Evolutionary conservation across 192 early-diverging fungal genomes (phyloP).

Genomic region (Fimicolochytrium jonesii): DNA sequence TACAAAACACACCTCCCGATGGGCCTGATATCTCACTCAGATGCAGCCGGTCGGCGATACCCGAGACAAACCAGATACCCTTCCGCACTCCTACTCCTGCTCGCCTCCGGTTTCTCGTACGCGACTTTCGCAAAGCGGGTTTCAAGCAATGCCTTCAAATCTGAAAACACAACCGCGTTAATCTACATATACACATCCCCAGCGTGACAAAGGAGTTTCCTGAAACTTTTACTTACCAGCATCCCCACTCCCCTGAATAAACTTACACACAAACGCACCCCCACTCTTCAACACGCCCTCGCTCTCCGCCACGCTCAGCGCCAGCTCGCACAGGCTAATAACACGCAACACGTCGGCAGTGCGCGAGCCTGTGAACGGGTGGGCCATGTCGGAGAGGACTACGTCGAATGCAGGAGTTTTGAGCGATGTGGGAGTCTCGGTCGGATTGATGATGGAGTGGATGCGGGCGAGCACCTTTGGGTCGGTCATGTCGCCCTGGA

Average conservation of each 20-base stretch:
- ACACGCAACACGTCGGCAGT: slow-evolving; percentile 58
- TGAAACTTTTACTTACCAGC: slow-evolving; percentile 16
- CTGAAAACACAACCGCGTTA: slow-evolving; percentile 17
- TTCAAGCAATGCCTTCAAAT: slow-evolving; percentile 35
- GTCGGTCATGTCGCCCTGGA: slow-evolving; percentile 68
- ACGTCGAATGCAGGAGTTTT: slow-evolving; percentile 24
- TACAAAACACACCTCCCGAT: too few species aligned
- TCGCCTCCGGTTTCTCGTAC: slow-evolving; percentile 68
- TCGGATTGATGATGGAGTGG: neutral
- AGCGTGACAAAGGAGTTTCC: neutral
- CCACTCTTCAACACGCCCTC: slow-evolving; percentile 43
- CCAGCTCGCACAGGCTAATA: slow-evolving; percentile 61
- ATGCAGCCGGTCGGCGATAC: slow-evolving; percentile 32
- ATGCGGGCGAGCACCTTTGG: slow-evolving; percentile 25
- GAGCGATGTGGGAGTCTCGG: neutral
- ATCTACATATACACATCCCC: neutral
- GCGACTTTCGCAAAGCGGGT: slow-evolving; percentile 50
- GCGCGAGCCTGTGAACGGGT: slow-evolving; percentile 68
- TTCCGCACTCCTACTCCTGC: slow-evolving; percentile 65
- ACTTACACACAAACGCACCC: slow-evolving; percentile 68
- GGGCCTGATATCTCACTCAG: too few species aligned
- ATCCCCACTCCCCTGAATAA: slow-evolving; percentile 42
- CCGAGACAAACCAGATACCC: slow-evolving; percentile 64
- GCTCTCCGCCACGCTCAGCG: slow-evolving; percentile 55
- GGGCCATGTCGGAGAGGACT: slow-evolving; percentile 73